These are phyloP conservation scores for Phoma sp. DNA, from an alignment of 2,329 filamentous ascomycete species.

Conservation along the genomic window DNA sequence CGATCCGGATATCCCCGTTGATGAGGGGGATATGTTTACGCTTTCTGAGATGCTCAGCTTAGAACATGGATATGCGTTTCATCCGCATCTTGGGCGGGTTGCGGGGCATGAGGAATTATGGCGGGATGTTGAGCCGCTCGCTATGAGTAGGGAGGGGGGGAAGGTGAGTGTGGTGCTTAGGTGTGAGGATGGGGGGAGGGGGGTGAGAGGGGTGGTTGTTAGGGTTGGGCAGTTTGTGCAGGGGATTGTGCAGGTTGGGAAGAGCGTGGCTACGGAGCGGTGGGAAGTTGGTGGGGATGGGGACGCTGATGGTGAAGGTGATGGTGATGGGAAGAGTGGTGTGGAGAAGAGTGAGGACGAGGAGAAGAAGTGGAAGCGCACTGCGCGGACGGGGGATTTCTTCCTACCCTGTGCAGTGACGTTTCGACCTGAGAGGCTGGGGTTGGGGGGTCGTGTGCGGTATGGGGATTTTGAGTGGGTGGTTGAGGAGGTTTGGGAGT, in stretches of 20 bases:
- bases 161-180: conserved; percentile 52
- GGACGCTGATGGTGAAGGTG: too few relatives aligned
- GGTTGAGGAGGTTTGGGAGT: conserved; percentile 48
- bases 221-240: conserved; percentile 64
- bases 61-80: conserved; percentile 67
- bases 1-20: conserved; percentile 46
- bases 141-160: conserved; percentile 13
- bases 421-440: conserved; percentile 41
- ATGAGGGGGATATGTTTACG: conserved; percentile 65
- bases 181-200: conserved; percentile 44
- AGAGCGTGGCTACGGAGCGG: conserved; percentile 61
- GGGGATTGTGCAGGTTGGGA: conserved; percentile 59
- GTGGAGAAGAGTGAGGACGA: background rate
- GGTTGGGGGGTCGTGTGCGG: conserved; percentile 39
- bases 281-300: conserved; percentile 54
- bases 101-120: conserved; percentile 73
- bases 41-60: conserved; percentile 39
- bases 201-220: conserved; percentile 60
- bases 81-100: conserved; percentile 59
- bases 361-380: conserved; percentile 46
- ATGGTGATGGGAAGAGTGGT: background rate
- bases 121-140: conserved; percentile 56
- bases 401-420: conserved; percentile 52
- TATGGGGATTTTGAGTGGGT: conserved; percentile 48
- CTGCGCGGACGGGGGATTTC: conserved; percentile 47